phyloP scores from a whole-genome alignment of 257 asterid genomes.

The Gynochthodes officinalis region DNA sequence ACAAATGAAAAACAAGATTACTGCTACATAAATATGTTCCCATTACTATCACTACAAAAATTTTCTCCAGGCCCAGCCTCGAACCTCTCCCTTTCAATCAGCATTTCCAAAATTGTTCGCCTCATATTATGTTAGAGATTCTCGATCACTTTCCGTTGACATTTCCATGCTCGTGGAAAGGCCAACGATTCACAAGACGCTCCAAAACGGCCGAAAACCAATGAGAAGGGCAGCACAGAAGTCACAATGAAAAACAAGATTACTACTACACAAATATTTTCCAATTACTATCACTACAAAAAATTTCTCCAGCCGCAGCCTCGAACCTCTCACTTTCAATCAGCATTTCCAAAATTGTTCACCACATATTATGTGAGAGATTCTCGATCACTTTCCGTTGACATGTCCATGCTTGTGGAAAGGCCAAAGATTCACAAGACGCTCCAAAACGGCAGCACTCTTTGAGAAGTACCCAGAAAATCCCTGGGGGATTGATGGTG shows the following conservation, averaged over 20 bases:
- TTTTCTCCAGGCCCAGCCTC: not conserved
- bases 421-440: conserved; percentile 88
- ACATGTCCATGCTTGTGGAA: conserved; percentile 61
- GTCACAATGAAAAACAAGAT: too few relatives aligned
- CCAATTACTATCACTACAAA: not conserved
- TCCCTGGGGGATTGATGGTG: conserved; percentile 79
- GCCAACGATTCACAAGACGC: conserved; percentile 88
- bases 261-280: too few relatives aligned
- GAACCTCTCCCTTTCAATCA: not conserved
- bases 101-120: not conserved
- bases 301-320: not conserved
- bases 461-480: conserved; percentile 91
- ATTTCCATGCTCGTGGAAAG: conserved; percentile 65
- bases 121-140: too few relatives aligned
- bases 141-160: conserved; percentile 42
- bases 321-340: not conserved
- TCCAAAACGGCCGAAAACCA: conserved; percentile 80
- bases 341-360: not conserved
- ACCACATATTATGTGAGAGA: not conserved
- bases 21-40: too few relatives aligned
- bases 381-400: conserved; percentile 36
- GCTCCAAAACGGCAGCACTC: conserved; percentile 81
- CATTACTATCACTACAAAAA: not conserved
- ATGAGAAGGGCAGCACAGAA: too few relatives aligned
- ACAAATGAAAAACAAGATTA: too few relatives aligned